Percentiles rank a stretch among this genome's conserved stretches.
These are phyloP conservation scores for Fusarium udum DNA, from an alignment of 2,329 filamentous ascomycete species.

Conservation along the genomic window DNA sequence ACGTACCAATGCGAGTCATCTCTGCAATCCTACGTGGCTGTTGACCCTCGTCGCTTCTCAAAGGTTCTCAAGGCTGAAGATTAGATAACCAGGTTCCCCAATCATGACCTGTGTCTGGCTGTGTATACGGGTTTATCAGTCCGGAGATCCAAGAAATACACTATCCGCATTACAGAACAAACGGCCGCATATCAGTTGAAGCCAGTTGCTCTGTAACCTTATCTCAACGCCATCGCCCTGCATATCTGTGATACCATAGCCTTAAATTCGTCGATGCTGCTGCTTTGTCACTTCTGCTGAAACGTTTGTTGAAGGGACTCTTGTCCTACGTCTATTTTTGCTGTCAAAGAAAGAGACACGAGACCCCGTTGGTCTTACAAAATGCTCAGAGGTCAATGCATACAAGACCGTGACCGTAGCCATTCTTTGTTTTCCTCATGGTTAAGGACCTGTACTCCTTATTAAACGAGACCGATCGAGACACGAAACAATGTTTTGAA, in stretches of 20 bases:
- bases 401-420: background rate
- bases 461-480: constrained; percentile 4
- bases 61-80: constrained; percentile 35
- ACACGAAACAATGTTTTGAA: background rate
- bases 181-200: constrained; percentile 38
- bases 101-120: constrained; percentile 35
- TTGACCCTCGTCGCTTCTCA: constrained; percentile 24
- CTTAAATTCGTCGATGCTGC: constrained; percentile 36
- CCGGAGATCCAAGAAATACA: constrained; percentile 35
- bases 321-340: constrained; percentile 20
- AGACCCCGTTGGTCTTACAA: background rate
- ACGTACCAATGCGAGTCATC: constrained; percentile 24
- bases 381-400: constrained; percentile 4
- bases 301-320: background rate
- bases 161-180: constrained; percentile 35
- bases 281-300: constrained; percentile 4
- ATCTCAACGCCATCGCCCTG: constrained; percentile 33
- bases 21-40: constrained; percentile 30
- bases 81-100: constrained; percentile 42
- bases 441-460: constrained; percentile 1
- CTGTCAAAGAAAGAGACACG: constrained; percentile 27
- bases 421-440: constrained; percentile 16
- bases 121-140: constrained; percentile 33
- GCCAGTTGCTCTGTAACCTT: constrained; percentile 31
- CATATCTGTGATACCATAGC: constrained; percentile 26